Evolutionary conservation across 352 stramenopile species (phyloP).

Genomic region (Albugo laibachii): DNA sequence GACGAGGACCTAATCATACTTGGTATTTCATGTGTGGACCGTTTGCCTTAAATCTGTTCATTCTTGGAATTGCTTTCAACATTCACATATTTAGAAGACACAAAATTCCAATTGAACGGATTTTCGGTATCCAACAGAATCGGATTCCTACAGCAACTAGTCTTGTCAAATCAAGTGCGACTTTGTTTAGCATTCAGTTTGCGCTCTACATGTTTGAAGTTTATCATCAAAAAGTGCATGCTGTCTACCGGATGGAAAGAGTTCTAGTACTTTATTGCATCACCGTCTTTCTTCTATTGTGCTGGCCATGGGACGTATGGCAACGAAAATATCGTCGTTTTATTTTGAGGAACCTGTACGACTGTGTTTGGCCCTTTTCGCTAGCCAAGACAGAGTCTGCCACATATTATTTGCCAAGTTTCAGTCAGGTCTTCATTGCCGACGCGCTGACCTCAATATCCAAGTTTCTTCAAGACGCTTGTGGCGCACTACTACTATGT

Average conservation of each 20-base stretch:
- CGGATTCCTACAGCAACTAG: conserved; percentile 27
- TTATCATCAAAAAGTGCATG: conserved; percentile 19
- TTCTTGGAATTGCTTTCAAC: conserved; percentile 42
- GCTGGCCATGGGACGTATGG: conserved; percentile 43
- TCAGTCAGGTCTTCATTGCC: conserved; percentile 62
- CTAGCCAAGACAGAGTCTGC: conserved; percentile 14
- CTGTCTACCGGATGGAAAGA: conserved; percentile 45
- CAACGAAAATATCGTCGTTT: conserved; percentile 52
- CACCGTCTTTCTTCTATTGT: conserved; percentile 18
- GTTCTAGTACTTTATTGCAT: conserved; percentile 41
- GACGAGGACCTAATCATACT: conserved; percentile 7
- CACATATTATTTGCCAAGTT: conserved; percentile 9
- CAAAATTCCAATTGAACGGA: conserved; percentile 35
- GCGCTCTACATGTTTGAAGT: conserved; percentile 29
- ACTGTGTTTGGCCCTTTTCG: conserved; percentile 28
- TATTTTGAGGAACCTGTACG: conserved; percentile 30
- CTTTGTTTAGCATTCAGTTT: conserved; percentile 24
- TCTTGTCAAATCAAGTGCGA: conserved; percentile 16
- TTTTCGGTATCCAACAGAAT: conserved; percentile 41
- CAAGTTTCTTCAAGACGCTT: conserved; percentile 63
- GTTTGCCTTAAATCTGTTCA: conserved; percentile 39
- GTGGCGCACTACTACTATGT: conserved; percentile 39
- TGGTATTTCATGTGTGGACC: conserved; percentile 72
- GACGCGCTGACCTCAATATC: conserved; percentile 66
- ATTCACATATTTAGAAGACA: conserved; percentile 34